Evolutionary conservation across 2,329 filamentous ascomycete species (phyloP).

Genomic region (Sporothrix pallida): DNA sequence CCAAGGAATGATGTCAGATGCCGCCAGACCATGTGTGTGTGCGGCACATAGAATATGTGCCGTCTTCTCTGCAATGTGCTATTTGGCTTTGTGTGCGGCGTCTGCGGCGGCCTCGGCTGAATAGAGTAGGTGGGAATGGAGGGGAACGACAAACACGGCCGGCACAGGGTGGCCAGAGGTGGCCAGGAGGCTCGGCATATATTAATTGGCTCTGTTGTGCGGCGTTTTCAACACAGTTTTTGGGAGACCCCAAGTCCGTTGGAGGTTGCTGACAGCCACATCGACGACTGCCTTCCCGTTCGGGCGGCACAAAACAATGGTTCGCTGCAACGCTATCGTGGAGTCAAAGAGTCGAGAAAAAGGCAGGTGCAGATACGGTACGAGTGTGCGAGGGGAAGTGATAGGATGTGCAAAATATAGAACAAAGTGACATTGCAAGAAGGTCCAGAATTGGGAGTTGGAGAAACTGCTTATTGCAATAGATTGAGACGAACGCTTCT

Average conservation of each 20-base stretch:
- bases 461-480: no score
- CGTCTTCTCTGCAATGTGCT: neutral
- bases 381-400: neutral
- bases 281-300: neutral
- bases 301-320: conserved; percentile 7
- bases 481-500: no score
- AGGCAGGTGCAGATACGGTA: neutral
- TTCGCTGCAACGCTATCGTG: conserved; percentile 10
- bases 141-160: neutral
- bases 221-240: neutral
- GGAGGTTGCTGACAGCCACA: neutral
- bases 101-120: conserved; percentile 25
- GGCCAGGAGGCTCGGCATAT: conserved; percentile 16
- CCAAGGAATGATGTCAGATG: conserved; percentile 6
- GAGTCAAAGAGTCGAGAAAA: neutral
- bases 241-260: neutral
- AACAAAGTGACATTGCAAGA: no score
- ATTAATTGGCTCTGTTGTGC: neutral
- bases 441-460: no score
- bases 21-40: neutral
- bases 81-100: neutral
- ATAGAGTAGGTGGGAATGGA: conserved; percentile 28
- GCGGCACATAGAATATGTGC: neutral
- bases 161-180: conserved; percentile 6
- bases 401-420: no score